phyloP scores from a whole-genome alignment of 2,329 filamentous ascomycete genomes.

The Trichoderma atroviride region DNA sequence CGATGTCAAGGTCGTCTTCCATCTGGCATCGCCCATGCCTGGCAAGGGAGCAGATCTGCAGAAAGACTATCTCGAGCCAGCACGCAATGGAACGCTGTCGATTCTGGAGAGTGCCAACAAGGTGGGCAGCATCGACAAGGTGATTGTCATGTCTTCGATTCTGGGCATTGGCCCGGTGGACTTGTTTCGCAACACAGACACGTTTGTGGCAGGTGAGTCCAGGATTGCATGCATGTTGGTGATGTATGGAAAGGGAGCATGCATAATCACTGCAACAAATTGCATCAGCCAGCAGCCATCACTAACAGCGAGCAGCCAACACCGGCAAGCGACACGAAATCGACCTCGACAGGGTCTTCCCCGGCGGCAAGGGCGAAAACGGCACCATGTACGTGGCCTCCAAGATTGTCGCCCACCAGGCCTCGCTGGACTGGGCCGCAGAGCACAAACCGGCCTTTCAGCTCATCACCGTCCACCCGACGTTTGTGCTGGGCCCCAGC shows the following conservation, averaged over 20 bases:
- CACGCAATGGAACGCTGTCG: constrained; percentile 25
- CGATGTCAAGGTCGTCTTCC: constrained; percentile 41
- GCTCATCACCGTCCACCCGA: constrained; percentile 28
- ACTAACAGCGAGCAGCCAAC: background rate
- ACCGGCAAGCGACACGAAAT: constrained; percentile 12
- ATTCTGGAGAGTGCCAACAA: constrained; percentile 27
- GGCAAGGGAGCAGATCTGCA: constrained; percentile 28
- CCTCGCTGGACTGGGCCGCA: constrained; percentile 26
- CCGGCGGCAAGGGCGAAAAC: background rate
- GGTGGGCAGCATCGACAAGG: constrained; percentile 23
- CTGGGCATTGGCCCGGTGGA: constrained; percentile 25
- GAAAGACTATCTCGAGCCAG: constrained; percentile 28
- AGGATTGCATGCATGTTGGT: background rate
- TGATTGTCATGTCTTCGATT: constrained; percentile 28
- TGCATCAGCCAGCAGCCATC: background rate
- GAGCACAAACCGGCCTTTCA: constrained; percentile 27
- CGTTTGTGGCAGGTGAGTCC: constrained; percentile 14
- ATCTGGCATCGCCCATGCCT: constrained; percentile 32
- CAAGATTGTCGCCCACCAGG: constrained; percentile 30
- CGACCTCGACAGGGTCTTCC: constrained; percentile 6
- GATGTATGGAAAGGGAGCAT: background rate
- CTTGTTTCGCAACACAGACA: constrained; percentile 4
- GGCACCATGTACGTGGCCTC: constrained; percentile 29
- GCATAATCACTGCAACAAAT: too few relatives aligned
- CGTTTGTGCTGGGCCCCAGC: constrained; percentile 29